A percentile compares a stretch with the other conserved stretches of the same genome.
Evolutionary conservation across 75 land plant species (phyloP).

Genomic region (Pinus tabuliformis): DNA sequence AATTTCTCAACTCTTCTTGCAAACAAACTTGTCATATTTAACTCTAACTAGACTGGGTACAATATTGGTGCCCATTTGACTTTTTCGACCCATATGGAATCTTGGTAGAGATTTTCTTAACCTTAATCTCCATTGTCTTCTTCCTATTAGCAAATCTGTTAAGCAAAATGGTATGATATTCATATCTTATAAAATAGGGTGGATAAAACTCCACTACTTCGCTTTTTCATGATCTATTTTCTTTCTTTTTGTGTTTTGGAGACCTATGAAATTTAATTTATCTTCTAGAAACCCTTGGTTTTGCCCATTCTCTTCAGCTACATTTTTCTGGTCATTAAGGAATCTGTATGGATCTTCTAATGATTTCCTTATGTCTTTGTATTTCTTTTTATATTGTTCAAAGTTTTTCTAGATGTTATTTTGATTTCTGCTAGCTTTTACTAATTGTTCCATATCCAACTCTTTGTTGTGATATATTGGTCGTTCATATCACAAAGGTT

Average conservation of each 20-base stretch:
- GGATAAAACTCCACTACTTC: too few relatives aligned
- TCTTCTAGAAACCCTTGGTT: not conserved
- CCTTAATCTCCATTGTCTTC: not conserved
- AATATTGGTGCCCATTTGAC: slow-evolving; percentile 3
- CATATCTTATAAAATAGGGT: not conserved
- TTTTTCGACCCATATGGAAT: not conserved
- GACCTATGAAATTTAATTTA: slow-evolving; percentile 1
- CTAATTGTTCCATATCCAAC: not conserved
- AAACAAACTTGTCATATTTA: not conserved
- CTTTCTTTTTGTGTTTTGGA: not conserved
- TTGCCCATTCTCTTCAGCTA: not conserved
- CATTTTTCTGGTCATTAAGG: not conserved
- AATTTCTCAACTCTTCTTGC: not conserved
- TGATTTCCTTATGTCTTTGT: slow-evolving; percentile 3
- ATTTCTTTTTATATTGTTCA: not conserved
- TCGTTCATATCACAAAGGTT: not conserved
- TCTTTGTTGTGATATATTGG: not conserved
- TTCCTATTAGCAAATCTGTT: not conserved
- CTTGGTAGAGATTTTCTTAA: not conserved
- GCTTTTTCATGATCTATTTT: too few relatives aligned
- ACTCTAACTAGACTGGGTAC: not conserved
- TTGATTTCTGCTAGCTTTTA: not conserved
- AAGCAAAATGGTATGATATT: not conserved
- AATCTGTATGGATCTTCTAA: slow-evolving; percentile 2
- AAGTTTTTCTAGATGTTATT: not conserved